Conservation (phyloP, 176 grass and related monocot species). For the Phoenix dactylifera region DNA sequence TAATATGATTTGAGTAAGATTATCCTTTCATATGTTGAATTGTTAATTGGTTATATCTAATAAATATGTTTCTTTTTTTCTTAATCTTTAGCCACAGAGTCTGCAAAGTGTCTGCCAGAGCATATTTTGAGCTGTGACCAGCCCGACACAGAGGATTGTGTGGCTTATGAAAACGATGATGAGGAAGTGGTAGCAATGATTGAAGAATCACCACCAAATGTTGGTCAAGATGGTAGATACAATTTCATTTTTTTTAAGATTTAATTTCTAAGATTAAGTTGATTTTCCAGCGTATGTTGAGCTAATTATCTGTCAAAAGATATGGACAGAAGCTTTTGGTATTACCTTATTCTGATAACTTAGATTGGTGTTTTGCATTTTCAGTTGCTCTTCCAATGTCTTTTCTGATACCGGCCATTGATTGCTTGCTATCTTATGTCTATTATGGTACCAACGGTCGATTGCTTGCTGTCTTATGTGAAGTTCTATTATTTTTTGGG, state of each 20-base stretch:
- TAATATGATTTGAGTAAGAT: no score
- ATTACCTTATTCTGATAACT: no score
- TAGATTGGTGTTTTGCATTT: no score
- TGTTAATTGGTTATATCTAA: not conserved
- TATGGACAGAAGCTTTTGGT: no score
- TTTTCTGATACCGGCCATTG: no score
- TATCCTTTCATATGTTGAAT: conserved; percentile 1
- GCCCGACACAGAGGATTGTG: conserved; percentile 1
- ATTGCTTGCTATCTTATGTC: no score
- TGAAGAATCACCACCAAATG: conserved; percentile 3
- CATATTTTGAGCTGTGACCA: conserved; percentile 11
- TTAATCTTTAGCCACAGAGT: conserved; percentile 1
- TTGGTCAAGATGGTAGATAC: not conserved
- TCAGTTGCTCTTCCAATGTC: no score
- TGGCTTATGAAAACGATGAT: not conserved
- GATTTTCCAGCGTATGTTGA: not conserved
- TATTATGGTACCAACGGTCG: no score
- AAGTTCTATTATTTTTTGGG: no score
- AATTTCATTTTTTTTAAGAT: not conserved
- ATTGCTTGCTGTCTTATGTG: no score
- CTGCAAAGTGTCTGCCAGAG: conserved; percentile 22
- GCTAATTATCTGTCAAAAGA: no score
- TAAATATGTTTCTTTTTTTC: not conserved
- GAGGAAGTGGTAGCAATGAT: not conserved
- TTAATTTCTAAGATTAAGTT: not conserved